Conservation (phyloP, 768 basidiomycete genomes). For the Boletus subcaerulescens region DNA sequence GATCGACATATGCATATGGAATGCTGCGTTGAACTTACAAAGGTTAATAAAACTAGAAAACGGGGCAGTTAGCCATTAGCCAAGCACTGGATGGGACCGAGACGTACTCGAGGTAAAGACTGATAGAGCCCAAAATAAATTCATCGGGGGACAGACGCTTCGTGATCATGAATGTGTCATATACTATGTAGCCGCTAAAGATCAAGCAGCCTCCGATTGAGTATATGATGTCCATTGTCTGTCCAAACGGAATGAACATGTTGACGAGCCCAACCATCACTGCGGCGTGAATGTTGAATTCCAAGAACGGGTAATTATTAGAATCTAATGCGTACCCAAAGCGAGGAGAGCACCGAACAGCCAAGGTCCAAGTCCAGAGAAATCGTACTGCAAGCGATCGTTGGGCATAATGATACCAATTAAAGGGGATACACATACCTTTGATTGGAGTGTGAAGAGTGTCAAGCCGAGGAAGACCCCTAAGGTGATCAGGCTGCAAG, state of each 20-base stretch:
- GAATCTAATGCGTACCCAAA: constrained; percentile 46
- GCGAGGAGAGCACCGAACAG: constrained; percentile 84
- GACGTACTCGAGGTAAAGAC: constrained; percentile 90
- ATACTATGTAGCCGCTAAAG: constrained; percentile 89
- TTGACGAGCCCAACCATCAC: constrained; percentile 82
- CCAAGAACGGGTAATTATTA: neutral
- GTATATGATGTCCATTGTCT: constrained; percentile 77
- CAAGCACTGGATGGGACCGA: neutral
- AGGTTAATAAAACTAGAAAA: constrained; percentile 75
- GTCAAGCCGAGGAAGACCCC: constrained; percentile 94
- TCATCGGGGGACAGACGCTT: constrained; percentile 89
- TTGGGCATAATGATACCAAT: neutral
- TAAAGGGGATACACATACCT: constrained; percentile 44
- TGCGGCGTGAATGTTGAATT: constrained; percentile 24
- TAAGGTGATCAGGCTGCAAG: constrained; percentile 71
- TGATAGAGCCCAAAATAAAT: constrained; percentile 85
- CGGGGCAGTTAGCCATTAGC: constrained; percentile 13
- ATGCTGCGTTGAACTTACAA: constrained; percentile 48
- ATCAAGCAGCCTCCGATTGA: constrained; percentile 75
- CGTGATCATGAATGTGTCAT: constrained; percentile 90
- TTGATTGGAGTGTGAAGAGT: constrained; percentile 91
- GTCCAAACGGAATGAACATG: constrained; percentile 82
- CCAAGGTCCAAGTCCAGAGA: constrained; percentile 89
- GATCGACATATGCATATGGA: neutral
- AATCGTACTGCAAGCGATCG: constrained; percentile 68